Conservation (phyloP, 2,329 filamentous ascomycete genomes). For the Elsinoe necatrix region DNA sequence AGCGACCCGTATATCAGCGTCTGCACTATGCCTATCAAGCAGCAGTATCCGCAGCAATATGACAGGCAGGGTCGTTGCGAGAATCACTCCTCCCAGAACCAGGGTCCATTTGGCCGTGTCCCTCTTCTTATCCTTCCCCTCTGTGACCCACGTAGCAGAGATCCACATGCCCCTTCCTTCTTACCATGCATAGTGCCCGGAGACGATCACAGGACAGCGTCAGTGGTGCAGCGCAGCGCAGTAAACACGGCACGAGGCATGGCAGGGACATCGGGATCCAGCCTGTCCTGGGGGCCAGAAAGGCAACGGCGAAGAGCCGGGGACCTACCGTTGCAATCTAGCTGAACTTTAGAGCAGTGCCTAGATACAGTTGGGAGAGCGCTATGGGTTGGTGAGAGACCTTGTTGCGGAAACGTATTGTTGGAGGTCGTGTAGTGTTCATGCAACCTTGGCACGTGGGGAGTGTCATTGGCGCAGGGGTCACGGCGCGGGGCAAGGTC, state of each 20-base stretch:
- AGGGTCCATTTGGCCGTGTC: background rate
- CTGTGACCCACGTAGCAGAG: background rate
- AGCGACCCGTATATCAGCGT: background rate
- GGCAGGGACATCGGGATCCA: background rate
- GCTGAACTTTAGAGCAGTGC: background rate
- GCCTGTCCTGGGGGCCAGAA: background rate
- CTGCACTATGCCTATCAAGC: background rate
- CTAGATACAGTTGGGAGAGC: background rate
- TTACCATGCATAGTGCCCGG: background rate
- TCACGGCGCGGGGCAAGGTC: background rate
- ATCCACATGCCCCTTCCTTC: background rate
- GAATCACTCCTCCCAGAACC: background rate
- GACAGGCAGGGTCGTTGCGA: background rate
- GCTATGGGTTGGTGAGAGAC: no score
- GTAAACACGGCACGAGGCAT: background rate
- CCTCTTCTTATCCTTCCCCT: background rate
- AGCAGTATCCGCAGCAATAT: background rate
- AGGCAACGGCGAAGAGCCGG: background rate
- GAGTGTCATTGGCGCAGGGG: background rate
- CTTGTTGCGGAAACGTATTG: background rate
- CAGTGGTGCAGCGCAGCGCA: background rate
- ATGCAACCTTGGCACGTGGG: constrained; percentile 3
- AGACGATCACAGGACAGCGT: background rate
- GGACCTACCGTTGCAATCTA: background rate
- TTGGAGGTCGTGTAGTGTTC: background rate